These are phyloP conservation scores for Sungouiella blattae DNA, from an alignment of 805 yeast genomes.

Conservation along the genomic window DNA sequence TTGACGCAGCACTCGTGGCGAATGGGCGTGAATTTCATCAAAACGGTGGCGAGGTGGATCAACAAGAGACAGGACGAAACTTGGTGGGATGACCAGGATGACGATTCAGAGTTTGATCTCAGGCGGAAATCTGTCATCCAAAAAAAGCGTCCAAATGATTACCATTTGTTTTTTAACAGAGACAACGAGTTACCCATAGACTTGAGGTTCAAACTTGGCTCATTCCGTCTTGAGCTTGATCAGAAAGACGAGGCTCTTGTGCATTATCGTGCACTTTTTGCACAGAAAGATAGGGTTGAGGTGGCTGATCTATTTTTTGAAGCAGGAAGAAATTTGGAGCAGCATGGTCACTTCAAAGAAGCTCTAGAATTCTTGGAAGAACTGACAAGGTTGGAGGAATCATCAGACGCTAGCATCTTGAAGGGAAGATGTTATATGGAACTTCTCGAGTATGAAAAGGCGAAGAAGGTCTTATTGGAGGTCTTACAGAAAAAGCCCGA, in stretches of 20 bases:
- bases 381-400: slow-evolving; percentile 25
- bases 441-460: slow-evolving; percentile 62
- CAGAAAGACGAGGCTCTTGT: slow-evolving; percentile 65
- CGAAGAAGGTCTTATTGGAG: slow-evolving; percentile 54
- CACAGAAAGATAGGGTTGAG: slow-evolving; percentile 50
- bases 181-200: slow-evolving; percentile 70
- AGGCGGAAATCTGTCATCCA: slow-evolving; percentile 39
- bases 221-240: slow-evolving; percentile 63
- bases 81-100: slow-evolving; percentile 62
- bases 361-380: slow-evolving; percentile 65
- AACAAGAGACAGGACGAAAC: slow-evolving; percentile 60
- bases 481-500: slow-evolving; percentile 55
- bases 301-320: slow-evolving; percentile 71
- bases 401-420: slow-evolving; percentile 50
- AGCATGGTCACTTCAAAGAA: slow-evolving; percentile 64
- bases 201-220: slow-evolving; percentile 77
- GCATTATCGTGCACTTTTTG: slow-evolving; percentile 62
- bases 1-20: slow-evolving; percentile 62
- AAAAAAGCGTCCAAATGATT: slow-evolving; percentile 4
- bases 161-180: slow-evolving; percentile 16
- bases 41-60: slow-evolving; percentile 78
- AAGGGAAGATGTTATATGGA: slow-evolving; percentile 78
- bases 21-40: slow-evolving; percentile 62
- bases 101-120: slow-evolving; percentile 82
- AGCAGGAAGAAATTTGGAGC: slow-evolving; percentile 73